Evolutionary conservation across 78 protist species (phyloP).

Genomic region (Polysphondylium violaceum): DNA sequence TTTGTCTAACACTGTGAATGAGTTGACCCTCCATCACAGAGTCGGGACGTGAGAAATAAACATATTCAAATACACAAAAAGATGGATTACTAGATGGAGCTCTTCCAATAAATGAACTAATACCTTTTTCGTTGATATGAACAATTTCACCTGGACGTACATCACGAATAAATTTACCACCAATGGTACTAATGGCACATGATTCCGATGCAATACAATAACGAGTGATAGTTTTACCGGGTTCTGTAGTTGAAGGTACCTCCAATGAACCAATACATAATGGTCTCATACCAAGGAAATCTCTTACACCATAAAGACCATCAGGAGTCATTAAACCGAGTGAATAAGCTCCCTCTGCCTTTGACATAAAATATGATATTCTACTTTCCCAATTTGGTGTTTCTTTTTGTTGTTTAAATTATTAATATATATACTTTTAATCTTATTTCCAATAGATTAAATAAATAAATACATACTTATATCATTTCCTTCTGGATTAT

Average conservation of each 20-base stretch:
- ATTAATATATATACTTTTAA: not conserved
- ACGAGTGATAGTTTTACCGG: conserved; percentile 20
- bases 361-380: conserved; percentile 52
- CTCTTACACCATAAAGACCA: conserved; percentile 76
- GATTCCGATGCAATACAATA: conserved; percentile 76
- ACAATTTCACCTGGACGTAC: conserved; percentile 83
- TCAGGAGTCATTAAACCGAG: conserved; percentile 66
- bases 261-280: conserved; percentile 63
- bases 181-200: conserved; percentile 77
- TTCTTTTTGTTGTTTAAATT: not conserved
- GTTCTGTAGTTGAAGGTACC: conserved; percentile 27
- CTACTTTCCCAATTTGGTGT: conserved; percentile 80
- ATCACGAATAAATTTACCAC: conserved; percentile 74
- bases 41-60: conserved; percentile 83
- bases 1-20: conserved; percentile 70
- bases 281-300: conserved; percentile 72
- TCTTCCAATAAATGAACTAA: conserved; percentile 64
- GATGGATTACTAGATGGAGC: conserved; percentile 37
- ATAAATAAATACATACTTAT: conserved; percentile 6
- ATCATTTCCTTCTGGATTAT: conserved; percentile 45
- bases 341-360: conserved; percentile 81
- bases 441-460: not conserved
- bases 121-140: conserved; percentile 70
- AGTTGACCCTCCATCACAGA: conserved; percentile 76
- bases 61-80: conserved; percentile 80